Evolutionary conservation across 2,329 filamentous ascomycete genomes (phyloP), one percentile per base, ranked within the genome.

Genomic region (Aspergillus candidus): DNA sequence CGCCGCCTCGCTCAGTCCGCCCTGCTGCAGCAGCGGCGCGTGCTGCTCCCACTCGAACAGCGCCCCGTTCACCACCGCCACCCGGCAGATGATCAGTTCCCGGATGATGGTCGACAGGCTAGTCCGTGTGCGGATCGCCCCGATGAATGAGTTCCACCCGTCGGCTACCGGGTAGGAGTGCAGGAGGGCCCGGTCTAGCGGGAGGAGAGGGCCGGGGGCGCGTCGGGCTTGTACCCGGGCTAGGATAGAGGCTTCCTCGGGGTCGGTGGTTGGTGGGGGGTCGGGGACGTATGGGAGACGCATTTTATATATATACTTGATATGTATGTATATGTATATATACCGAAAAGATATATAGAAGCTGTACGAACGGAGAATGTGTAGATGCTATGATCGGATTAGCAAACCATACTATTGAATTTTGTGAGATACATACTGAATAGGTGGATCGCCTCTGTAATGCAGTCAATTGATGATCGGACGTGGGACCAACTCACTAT

Each of bases 11-110:
- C 69, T 66, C 4, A 87, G 74, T 4, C 82, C 82, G 0, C 69
- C 69, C 7, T 73, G 70, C 4, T 77, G 76, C 11, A 91, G 72
- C n/a, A 91, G 70, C 1, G 87, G 87, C 12, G 82, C 82, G 61
- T 94, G 88, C 43, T 87, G 79, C 31, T 71, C 77, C 88, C 86
- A 94, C 65, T 94, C 88, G 66, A 89, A 94, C 81, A 84, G 88
- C 2, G 88, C 88, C 13, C 76, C 67, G 67, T 94, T 94, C 56
- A 88, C 77, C 12, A 84, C 82, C 11, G 88, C 88, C 11, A 94
- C 85, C 38, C 88, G 78, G 58, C 81, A 88, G 55, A 94, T 90
- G 52, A 86, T 83, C 13, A 90, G 73, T 71, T 94, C 88, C 53
- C 86, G 81, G 41, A 88, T 57, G 30, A 68, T 60, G 3, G 68